A percentile compares a stretch with the other conserved stretches of the same genome.
Evolutionary conservation across 1,139 yeast species (phyloP).

Genomic region (Magnusiomyces fungicola): DNA sequence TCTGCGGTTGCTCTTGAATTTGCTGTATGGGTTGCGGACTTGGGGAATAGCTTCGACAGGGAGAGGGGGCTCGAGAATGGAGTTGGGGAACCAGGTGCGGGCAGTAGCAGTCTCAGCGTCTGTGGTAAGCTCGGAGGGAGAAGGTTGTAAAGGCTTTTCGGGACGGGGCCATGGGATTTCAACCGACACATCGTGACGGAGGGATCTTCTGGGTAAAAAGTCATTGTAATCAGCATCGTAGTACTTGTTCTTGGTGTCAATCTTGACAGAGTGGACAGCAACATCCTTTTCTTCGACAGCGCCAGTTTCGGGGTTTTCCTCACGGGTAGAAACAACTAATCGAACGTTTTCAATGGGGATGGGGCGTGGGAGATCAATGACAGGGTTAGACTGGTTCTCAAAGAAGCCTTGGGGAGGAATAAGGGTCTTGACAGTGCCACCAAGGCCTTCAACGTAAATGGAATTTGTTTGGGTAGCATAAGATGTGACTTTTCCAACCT

Average conservation of each 20-base stretch:
- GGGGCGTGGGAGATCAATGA: conserved; percentile 48
- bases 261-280: conserved; percentile 68
- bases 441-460: conserved; percentile 48
- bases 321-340: conserved; percentile 69
- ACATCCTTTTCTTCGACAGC: conserved; percentile 43
- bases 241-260: conserved; percentile 47
- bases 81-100: conserved; percentile 67
- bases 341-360: conserved; percentile 59
- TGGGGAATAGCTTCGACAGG: conserved; percentile 61
- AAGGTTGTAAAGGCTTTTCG: conserved; percentile 41
- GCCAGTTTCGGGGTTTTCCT: conserved; percentile 43
- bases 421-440: conserved; percentile 42
- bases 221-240: conserved; percentile 69
- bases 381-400: conserved; percentile 64
- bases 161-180: conserved; percentile 92
- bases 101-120: conserved; percentile 53
- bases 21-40: conserved; percentile 65
- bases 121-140: conserved; percentile 41
- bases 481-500: conserved; percentile 51
- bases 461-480: conserved; percentile 45
- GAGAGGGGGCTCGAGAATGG: conserved; percentile 58
- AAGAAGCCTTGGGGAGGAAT: conserved; percentile 70
- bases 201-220: conserved; percentile 71
- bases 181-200: conserved; percentile 56
- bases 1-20: conserved; percentile 31